Evolutionary conservation across 225 moss, liverwort and hornwort genomes (phyloP).

Genomic region (Bryoerythrophyllum caledonicum): DNA sequence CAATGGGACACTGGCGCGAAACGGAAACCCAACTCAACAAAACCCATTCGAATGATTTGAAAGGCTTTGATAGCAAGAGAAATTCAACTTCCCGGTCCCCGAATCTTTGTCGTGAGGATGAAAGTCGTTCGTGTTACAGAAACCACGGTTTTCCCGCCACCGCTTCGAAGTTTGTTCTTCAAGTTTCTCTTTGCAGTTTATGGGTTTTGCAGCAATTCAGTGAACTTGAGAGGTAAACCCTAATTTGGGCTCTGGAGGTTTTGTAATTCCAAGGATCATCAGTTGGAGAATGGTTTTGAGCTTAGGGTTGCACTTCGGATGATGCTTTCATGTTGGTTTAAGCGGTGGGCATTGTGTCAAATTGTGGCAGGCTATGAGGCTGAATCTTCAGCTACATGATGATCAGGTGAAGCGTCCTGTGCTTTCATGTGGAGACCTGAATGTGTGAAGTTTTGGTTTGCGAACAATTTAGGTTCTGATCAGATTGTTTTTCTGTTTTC

Average conservation of each 20-base stretch:
- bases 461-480: not conserved
- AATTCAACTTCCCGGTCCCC: not conserved
- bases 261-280: too few species aligned
- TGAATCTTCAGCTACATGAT: too few species aligned
- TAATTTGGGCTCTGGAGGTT: not conserved
- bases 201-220: too few species aligned
- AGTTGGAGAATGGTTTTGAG: not conserved
- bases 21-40: not conserved
- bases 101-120: not conserved
- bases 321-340: not conserved
- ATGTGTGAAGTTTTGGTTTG: not conserved
- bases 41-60: not conserved
- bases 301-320: not conserved
- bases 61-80: not conserved
- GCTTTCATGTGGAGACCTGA: not conserved
- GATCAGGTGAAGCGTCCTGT: too few species aligned
- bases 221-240: not conserved
- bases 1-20: not conserved
- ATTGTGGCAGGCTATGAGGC: not conserved
- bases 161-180: not conserved
- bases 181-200: not conserved
- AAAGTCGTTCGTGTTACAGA: not conserved
- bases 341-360: not conserved
- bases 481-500: not conserved
- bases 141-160: constrained; percentile 28